Conservation (phyloP, 768 basidiomycete genomes). For the Auricularia sp. region DNA sequence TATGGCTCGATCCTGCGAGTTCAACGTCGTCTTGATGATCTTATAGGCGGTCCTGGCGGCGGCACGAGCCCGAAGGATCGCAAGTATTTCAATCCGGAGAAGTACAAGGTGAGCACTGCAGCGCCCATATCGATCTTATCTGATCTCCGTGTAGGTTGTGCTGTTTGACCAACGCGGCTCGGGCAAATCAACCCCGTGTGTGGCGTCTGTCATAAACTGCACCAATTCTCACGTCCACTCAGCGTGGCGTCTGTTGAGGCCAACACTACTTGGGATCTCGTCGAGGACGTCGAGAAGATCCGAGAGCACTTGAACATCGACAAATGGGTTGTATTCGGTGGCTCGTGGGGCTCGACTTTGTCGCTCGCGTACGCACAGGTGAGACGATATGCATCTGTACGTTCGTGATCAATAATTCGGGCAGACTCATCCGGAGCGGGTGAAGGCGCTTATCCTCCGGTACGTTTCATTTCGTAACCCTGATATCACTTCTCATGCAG, state of each 20-base stretch:
- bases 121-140: neutral
- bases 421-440: too few relatives aligned
- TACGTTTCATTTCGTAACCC: neutral
- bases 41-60: conserved; percentile 72
- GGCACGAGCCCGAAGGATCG: conserved; percentile 60
- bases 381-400: neutral
- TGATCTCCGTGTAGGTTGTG: conserved; percentile 46
- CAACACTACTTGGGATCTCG: conserved; percentile 92
- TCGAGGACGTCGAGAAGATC: conserved; percentile 79
- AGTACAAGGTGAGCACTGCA: conserved; percentile 55
- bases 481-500: neutral
- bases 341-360: conserved; percentile 89
- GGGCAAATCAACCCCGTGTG: conserved; percentile 79
- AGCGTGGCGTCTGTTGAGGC: conserved; percentile 70
- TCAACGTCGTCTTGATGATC: conserved; percentile 7
- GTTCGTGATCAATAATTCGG: neutral
- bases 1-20: conserved; percentile 17
- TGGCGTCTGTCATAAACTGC: conserved; percentile 7
- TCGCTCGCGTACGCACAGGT: conserved; percentile 76
- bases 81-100: conserved; percentile 71
- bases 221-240: neutral
- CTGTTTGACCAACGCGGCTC: conserved; percentile 86
- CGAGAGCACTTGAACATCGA: conserved; percentile 67
- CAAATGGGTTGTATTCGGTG: conserved; percentile 93
- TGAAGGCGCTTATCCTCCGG: conserved; percentile 31